A percentile compares a stretch with the other conserved stretches of the same genome.
These are phyloP conservation scores for Solanum tarijense DNA, from an alignment of 257 asterid genomes.

Conservation along the genomic window DNA sequence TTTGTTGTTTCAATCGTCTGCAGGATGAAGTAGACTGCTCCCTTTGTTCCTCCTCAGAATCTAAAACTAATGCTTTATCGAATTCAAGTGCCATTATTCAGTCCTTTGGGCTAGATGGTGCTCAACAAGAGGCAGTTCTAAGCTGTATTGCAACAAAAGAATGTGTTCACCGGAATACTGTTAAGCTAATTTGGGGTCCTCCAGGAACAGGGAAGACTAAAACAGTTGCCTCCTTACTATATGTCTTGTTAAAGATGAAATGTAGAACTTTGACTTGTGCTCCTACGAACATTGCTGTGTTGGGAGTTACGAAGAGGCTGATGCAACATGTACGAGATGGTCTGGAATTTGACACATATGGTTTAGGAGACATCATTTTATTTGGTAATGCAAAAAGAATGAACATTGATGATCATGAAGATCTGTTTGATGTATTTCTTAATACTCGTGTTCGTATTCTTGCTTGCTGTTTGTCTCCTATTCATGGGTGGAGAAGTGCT, in stretches of 20 bases:
- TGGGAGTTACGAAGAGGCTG: conserved; percentile 20
- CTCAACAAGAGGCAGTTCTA: conserved; percentile 26
- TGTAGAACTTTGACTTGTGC: conserved; percentile 40
- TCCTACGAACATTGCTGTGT: conserved; percentile 38
- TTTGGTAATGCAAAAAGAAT: conserved; percentile 35
- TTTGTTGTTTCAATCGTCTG: background rate
- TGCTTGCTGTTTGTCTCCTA: conserved; percentile 15
- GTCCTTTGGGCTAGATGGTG: conserved; percentile 19
- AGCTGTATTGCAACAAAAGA: conserved; percentile 17
- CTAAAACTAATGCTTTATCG: background rate
- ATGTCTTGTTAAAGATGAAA: conserved; percentile 12
- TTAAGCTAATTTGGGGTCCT: conserved; percentile 44
- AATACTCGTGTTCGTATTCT: conserved; percentile 16
- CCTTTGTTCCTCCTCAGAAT: conserved; percentile 2
- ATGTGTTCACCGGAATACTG: conserved; percentile 15
- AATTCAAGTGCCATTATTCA: background rate
- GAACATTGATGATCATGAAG: conserved; percentile 24
- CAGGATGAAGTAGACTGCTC: conserved; percentile 20
- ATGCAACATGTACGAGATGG: conserved; percentile 12
- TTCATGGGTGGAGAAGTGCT: conserved; percentile 26
- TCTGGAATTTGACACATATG: conserved; percentile 13
- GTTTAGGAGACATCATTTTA: conserved; percentile 40
- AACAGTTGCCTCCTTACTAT: conserved; percentile 23
- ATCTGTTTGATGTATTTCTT: conserved; percentile 32
- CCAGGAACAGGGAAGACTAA: conserved; percentile 47